Base-by-base conservation (phyloP, 805 yeast genomes). In the Pichia paraexigua region DNA sequence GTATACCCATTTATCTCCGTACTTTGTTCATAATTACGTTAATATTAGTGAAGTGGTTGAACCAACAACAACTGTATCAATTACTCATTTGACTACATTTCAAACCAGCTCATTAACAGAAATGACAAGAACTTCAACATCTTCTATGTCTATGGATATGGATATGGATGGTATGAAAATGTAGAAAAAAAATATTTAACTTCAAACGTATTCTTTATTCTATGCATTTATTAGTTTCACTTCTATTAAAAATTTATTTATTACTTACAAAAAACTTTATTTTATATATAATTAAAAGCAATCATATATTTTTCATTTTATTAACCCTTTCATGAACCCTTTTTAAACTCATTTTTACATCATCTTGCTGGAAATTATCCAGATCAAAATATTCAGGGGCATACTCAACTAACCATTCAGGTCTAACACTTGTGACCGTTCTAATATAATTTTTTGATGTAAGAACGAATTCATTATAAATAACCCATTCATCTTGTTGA, bases 401-500 rank as follows among this genome's bases (percentile, higher is more conserved):
- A 52, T 83, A 70, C 64, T 90, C 92, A 46, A 90, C 74, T 60
- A 90, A 76, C 97, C 98, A 87, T 61, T 91, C 97, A 1, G 97
- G 95, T 65, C 83, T 85, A 43, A 94, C 83, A 5, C 84, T 76
- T 21, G 97, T 92, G 17, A 92, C 97, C 0, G 98, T 94, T 63
- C 99, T 79, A 53, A 94, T 89, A 67, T 92, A 94, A 64, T 92
- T 94, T 68, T 91, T 87, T 10, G 95, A 81, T 1, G 99, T 94
- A 57, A 92, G 75, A 39, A 92, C 98, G 71, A 92, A 88, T 71
- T 92, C 99, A 69, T 94, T 88, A 74, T 94, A 94, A 46, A 94
- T 76, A 45, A 94, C 87, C 92, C 96, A 94, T 65, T 92, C 97
- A 55, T 84, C 84, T 53, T 87, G 94, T 52, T 83, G 85, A n/a